Evolutionary conservation across 1,139 yeast genomes (phyloP), one percentile per base, ranked within the genome.

Genomic region (Yamadazyma taylorii): DNA sequence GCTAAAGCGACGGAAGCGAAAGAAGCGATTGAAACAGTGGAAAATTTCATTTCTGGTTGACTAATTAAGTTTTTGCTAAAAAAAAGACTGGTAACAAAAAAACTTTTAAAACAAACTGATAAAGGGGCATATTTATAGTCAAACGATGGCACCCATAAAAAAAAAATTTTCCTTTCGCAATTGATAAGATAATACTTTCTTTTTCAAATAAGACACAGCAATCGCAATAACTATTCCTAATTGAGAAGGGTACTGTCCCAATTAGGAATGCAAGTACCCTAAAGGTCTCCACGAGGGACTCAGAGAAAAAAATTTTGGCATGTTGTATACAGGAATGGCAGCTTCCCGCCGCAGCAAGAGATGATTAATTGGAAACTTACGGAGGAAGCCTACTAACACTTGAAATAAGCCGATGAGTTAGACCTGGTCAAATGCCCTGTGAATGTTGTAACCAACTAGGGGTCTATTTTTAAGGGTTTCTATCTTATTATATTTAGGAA

Each of bases 1-100:
- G 61, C 60, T 39, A 60, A 66, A 43, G 60, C 64, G 42, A 59
- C 60, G 41, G 70, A 63, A 54, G 66, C 50, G 53, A 66, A 55
- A 46, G 71, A 63, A 65, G 66, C 61, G 48, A 63, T 61, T 24
- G 46, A 24, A 17, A 39, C 23, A 26, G 17, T 19, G 56, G 70
- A 59, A 66, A 67, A 68, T 61, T 61, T 68, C 69, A 63, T 63
- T 57, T 51, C 45, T 37, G 30, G 4, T 32, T 8, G 4, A 14
- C 21, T 30, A 16, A 10, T 7, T 15, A n/a, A n/a, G n/a, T n/a
- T n/a, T n/a, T n/a, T n/a, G n/a, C n/a, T n/a, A n/a, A n/a, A n/a
- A n/a, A n/a, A n/a, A n/a, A n/a, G n/a, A n/a, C n/a, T 15, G 10
- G 21, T 15, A 14, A 16, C 14, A 17, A 16, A 27, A 27, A 9